A percentile compares a stretch with the other conserved stretches of the same genome.
phyloP scores from a whole-genome alignment of 192 early-diverging fungal species.

The Backusella macrospora region DNA sequence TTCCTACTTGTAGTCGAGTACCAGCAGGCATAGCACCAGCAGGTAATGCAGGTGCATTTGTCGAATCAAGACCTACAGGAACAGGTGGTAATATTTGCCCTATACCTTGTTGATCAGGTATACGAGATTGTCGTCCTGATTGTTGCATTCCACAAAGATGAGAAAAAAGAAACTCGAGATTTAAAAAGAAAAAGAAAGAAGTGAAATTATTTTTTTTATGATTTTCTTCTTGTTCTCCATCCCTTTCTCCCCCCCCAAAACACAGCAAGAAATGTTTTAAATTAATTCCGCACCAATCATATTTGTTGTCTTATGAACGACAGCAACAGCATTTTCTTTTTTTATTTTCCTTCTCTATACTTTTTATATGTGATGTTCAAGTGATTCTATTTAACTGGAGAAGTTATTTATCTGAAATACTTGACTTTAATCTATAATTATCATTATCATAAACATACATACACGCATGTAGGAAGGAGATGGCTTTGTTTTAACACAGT shows the following conservation, averaged over 20 bases:
- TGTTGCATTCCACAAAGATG: slow-evolving; percentile 17
- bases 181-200: not conserved
- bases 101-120: slow-evolving; percentile 43
- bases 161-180: not conserved
- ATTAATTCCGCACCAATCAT: slow-evolving; percentile 3
- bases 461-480: no score
- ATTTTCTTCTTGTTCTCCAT: not conserved
- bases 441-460: no score
- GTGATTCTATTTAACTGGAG: no score
- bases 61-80: slow-evolving; percentile 33
- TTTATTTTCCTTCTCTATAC: no score
- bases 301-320: not conserved
- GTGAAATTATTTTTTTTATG: not conserved
- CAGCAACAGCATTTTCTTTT: no score
- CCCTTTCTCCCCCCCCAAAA: not conserved
- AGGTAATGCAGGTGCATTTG: slow-evolving; percentile 37
- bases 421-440: no score
- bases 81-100: slow-evolving; percentile 39
- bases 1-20: slow-evolving; percentile 59
- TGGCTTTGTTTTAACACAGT: no score
- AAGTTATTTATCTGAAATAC: no score
- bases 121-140: slow-evolving; percentile 33
- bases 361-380: no score
- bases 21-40: slow-evolving; percentile 68
- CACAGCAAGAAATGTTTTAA: not conserved